Conservation (phyloP, 176 grass and related monocot genomes). For the Chrysopogon serrulatus region DNA sequence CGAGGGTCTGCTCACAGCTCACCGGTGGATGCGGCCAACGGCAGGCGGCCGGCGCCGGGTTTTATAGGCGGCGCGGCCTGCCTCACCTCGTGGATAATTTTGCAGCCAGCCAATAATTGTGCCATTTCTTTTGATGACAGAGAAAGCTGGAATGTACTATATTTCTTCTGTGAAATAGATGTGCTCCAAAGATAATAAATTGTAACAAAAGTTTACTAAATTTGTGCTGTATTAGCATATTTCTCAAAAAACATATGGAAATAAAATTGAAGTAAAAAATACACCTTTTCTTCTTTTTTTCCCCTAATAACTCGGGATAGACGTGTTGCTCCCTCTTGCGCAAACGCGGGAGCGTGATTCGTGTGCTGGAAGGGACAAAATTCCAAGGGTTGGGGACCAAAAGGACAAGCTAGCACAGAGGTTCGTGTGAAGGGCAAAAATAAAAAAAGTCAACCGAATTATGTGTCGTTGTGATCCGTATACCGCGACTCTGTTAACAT, state of each 20-base stretch:
- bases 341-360: background rate
- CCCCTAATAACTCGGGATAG: too few relatives aligned
- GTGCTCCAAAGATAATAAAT: background rate
- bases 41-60: slow-evolving; percentile 3
- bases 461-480: too few relatives aligned
- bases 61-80: slow-evolving; percentile 21
- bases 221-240: too few relatives aligned
- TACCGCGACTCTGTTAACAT: background rate
- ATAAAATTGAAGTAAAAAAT: too few relatives aligned
- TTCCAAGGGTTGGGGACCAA: background rate
- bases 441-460: background rate
- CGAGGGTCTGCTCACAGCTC: background rate
- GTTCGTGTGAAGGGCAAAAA: background rate
- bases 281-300: too few relatives aligned
- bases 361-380: too few relatives aligned
- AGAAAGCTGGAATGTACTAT: background rate
- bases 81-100: background rate
- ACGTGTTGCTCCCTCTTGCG: background rate
- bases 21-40: slow-evolving; percentile 21
- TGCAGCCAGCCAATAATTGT: background rate
- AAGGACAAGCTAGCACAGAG: too few relatives aligned
- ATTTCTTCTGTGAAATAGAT: too few relatives aligned
- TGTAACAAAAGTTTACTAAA: too few relatives aligned
- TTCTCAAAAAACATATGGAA: too few relatives aligned
- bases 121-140: background rate